Conservation (phyloP, 2,329 filamentous ascomycete species). For the Laburnicola sp. region DNA sequence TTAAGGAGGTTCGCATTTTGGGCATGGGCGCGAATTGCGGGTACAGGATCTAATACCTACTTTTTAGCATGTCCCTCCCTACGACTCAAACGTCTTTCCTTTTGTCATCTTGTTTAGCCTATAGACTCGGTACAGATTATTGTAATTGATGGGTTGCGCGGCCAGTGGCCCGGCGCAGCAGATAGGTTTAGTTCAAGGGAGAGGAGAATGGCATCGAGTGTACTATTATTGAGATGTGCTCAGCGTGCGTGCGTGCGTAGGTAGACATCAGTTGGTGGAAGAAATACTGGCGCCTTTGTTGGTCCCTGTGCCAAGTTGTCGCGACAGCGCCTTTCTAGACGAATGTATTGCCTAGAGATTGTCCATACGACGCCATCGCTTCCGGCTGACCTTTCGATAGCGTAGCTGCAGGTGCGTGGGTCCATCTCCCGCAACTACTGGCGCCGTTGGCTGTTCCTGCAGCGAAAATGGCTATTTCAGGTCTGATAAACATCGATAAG, state of each 20-base stretch:
- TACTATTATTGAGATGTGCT: too few species aligned
- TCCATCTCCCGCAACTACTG: background rate
- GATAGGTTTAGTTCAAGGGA: conserved; percentile 17
- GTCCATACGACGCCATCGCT: background rate
- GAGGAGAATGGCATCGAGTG: conserved; percentile 14
- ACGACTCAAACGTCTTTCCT: conserved; percentile 23
- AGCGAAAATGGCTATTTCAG: background rate
- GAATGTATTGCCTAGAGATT: background rate
- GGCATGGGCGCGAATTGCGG: conserved; percentile 4
- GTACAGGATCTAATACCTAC: conserved; percentile 5
- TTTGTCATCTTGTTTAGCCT: conserved; percentile 8
- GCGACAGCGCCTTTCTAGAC: too few species aligned
- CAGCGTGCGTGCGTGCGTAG: too few species aligned
- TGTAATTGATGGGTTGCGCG: conserved; percentile 22
- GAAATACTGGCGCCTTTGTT: too few species aligned
- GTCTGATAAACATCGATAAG: background rate
- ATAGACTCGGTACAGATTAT: conserved; percentile 18
- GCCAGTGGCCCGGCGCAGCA: conserved; percentile 15
- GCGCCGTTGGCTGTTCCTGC: background rate
- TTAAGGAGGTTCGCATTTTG: background rate
- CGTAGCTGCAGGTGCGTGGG: background rate
- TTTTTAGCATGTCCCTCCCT: conserved; percentile 8
- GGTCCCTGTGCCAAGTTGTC: too few species aligned
- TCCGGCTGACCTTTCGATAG: background rate
- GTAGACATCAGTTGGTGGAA: too few species aligned